phyloP scores from a whole-genome alignment of 2,329 filamentous ascomycete species.

The Paracoccidioides lutzii region DNA sequence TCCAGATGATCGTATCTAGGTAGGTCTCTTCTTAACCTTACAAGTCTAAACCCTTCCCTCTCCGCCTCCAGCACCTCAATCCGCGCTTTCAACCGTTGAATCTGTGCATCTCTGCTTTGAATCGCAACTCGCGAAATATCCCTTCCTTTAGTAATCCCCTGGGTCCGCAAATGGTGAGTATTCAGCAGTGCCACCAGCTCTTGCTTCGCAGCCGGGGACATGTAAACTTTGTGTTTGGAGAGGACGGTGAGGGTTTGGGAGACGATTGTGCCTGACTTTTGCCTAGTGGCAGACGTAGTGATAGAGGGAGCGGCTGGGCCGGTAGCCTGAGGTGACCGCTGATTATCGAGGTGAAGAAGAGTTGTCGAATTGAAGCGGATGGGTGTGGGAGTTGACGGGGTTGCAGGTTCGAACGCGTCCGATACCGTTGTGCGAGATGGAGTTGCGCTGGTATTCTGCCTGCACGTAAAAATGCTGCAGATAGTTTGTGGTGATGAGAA shows the following conservation, averaged over 20 bases:
- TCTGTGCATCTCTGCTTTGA: slow-evolving; percentile 51
- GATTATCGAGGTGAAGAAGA: slow-evolving; percentile 12
- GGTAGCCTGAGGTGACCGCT: not conserved
- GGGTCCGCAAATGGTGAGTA: slow-evolving; percentile 44
- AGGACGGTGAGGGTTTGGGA: slow-evolving; percentile 22
- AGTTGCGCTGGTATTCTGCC: not conserved
- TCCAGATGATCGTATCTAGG: slow-evolving; percentile 4
- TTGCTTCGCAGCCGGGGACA: slow-evolving; percentile 23
- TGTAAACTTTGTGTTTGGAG: slow-evolving; percentile 20
- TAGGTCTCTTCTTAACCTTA: slow-evolving; percentile 22
- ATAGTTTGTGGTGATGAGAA: not conserved
- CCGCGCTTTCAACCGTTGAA: slow-evolving; percentile 53
- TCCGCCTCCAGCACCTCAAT: slow-evolving; percentile 47
- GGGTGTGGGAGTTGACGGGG: slow-evolving; percentile 10
- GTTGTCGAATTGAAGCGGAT: slow-evolving; percentile 4
- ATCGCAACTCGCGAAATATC: slow-evolving; percentile 52
- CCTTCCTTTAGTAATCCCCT: slow-evolving; percentile 51
- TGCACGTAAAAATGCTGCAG: not conserved
- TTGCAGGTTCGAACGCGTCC: slow-evolving; percentile 4
- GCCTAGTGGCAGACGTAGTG: slow-evolving; percentile 21
- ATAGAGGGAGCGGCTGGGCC: slow-evolving; percentile 11
- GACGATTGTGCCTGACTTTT: slow-evolving; percentile 12
- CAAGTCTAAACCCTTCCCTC: slow-evolving; percentile 39
- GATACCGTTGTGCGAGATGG: not conserved
- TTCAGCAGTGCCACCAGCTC: slow-evolving; percentile 36